phyloP scores from a whole-genome alignment of 306 rosid genomes.

The Vicia faba region DNA sequence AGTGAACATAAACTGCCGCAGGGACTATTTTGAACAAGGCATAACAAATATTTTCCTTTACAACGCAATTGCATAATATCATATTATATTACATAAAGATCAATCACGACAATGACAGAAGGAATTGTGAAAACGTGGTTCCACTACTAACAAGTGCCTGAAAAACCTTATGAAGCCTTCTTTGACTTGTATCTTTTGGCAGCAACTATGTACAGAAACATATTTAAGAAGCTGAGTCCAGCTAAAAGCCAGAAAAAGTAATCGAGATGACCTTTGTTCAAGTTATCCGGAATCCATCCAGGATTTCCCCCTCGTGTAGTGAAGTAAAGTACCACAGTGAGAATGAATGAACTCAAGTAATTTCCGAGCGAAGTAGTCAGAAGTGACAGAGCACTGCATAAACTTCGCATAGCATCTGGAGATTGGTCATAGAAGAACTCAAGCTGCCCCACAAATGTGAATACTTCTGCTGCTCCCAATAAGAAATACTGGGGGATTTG shows the following conservation, averaged over 20 bases:
- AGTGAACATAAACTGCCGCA: neutral
- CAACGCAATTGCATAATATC: conserved; percentile 18
- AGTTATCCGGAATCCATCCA: conserved; percentile 91
- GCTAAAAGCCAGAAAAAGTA: conserved; percentile 88
- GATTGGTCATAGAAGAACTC: conserved; percentile 98
- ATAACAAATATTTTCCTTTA: conserved; percentile 16
- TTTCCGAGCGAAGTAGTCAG: conserved; percentile 80
- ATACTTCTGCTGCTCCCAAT: conserved; percentile 87
- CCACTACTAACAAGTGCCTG: neutral
- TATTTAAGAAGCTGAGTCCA: conserved; percentile 74
- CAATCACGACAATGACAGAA: conserved; percentile 26
- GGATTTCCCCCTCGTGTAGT: conserved; percentile 60
- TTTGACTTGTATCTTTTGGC: conserved; percentile 73
- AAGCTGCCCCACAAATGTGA: conserved; percentile 82
- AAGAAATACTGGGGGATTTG: conserved; percentile 90
- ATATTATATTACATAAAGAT: conserved; percentile 21
- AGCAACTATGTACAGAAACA: conserved; percentile 62
- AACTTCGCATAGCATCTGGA: conserved; percentile 95
- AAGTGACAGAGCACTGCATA: conserved; percentile 89
- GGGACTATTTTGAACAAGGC: neutral
- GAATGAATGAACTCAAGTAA: conserved; percentile 81
- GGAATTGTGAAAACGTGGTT: conserved; percentile 27
- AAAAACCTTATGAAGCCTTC: conserved; percentile 57
- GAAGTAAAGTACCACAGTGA: conserved; percentile 76
- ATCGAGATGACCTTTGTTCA: conserved; percentile 84